A percentile compares a stretch with the other conserved stretches of the same genome.
phyloP scores from a whole-genome alignment of 192 early-diverging fungal species.

The Backusella parvicylindrica region DNA sequence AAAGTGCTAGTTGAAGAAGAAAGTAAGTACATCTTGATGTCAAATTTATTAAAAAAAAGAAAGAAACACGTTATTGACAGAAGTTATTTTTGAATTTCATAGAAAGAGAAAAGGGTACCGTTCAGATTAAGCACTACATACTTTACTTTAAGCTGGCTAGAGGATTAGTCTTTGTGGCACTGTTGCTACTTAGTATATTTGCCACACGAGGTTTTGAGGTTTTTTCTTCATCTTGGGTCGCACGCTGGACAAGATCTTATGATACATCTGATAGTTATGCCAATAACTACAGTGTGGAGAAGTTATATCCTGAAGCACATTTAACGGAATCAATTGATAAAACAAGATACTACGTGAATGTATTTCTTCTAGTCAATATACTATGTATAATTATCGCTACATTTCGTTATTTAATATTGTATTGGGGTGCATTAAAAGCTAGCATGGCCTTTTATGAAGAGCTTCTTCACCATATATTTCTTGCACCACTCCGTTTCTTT shows the following conservation, averaged over 20 bases:
- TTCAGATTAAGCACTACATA: conserved; percentile 69
- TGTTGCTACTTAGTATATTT: conserved; percentile 39
- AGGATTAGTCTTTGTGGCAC: conserved; percentile 52
- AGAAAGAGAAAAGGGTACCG: conserved; percentile 73
- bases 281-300: neutral
- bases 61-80: neutral
- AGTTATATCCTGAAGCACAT: conserved; percentile 9
- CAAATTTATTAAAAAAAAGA: neutral
- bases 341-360: conserved; percentile 43
- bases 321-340: neutral
- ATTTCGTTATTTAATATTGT: conserved; percentile 18
- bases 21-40: conserved; percentile 1
- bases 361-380: conserved; percentile 52
- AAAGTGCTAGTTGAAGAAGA: conserved; percentile 47
- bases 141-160: conserved; percentile 70
- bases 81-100: neutral
- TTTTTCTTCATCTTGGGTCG: conserved; percentile 59
- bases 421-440: conserved; percentile 49
- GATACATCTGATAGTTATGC: neutral
- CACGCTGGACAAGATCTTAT: conserved; percentile 48
- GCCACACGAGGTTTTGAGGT: conserved; percentile 44
- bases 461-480: conserved; percentile 55
- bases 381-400: conserved; percentile 19
- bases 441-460: conserved; percentile 51
- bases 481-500: conserved; percentile 80